Percentiles rank a stretch among this genome's conserved stretches.
phyloP scores from a whole-genome alignment of 371 early-diverging fungal species.

The Fennellomyces sp. region DNA sequence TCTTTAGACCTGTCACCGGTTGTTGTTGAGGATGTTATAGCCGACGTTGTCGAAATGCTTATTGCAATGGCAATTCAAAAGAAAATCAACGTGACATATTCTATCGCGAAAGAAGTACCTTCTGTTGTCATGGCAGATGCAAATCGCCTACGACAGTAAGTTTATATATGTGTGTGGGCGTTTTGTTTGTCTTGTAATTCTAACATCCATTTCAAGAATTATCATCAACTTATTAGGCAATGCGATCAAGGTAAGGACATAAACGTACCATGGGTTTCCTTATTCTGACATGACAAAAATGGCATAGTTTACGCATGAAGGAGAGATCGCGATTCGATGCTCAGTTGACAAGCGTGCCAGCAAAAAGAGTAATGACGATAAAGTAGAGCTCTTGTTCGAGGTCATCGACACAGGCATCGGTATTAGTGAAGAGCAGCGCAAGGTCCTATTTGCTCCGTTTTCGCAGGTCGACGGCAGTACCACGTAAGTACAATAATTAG shows the following conservation, averaged over 20 bases:
- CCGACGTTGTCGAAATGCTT: slow-evolving; percentile 57
- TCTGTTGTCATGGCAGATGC: slow-evolving; percentile 51
- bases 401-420: slow-evolving; percentile 59
- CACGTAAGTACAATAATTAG: slow-evolving; percentile 26
- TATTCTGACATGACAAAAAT: too few relatives aligned
- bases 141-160: slow-evolving; percentile 41
- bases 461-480: slow-evolving; percentile 63
- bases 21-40: slow-evolving; percentile 54
- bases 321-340: slow-evolving; percentile 52
- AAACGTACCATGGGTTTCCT: too few relatives aligned
- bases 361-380: slow-evolving; percentile 6
- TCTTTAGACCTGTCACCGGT: slow-evolving; percentile 51
- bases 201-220: slow-evolving; percentile 17
- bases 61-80: slow-evolving; percentile 57
- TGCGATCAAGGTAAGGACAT: slow-evolving; percentile 31
- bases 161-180: background rate
- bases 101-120: slow-evolving; percentile 37
- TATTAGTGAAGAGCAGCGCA: slow-evolving; percentile 55
- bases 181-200: background rate
- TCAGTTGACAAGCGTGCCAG: slow-evolving; percentile 20
- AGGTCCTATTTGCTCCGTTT: slow-evolving; percentile 59
- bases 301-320: slow-evolving; percentile 60
- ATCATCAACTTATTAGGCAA: slow-evolving; percentile 44
- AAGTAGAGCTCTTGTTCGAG: slow-evolving; percentile 29
- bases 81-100: slow-evolving; percentile 48